phyloP scores from a whole-genome alignment of 163 green algal species.

The Coccomyxa subellipsoidea region DNA sequence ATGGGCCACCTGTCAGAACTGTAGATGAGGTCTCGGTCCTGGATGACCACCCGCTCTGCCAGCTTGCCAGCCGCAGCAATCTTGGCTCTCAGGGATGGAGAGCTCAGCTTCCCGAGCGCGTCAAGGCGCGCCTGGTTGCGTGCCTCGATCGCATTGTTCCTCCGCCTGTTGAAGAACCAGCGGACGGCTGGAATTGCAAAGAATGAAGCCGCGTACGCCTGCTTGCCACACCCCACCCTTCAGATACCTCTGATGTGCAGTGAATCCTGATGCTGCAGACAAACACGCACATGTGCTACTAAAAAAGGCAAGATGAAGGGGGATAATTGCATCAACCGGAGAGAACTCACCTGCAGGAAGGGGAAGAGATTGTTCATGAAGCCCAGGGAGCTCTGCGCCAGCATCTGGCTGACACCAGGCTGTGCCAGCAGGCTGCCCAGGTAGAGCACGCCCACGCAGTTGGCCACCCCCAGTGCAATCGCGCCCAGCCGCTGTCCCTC shows the following conservation, averaged over 20 bases:
- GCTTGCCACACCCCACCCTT: constrained; percentile 37
- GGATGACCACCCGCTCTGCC: constrained; percentile 22
- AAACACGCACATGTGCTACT: no score
- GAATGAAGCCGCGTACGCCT: constrained; percentile 73
- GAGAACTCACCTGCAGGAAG: constrained; percentile 52
- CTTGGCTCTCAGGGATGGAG: constrained; percentile 19
- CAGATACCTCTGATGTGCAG: no score
- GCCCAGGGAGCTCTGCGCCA: constrained; percentile 53
- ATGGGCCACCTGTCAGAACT: constrained; percentile 25
- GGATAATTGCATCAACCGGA: no score
- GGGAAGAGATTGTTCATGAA: constrained; percentile 56
- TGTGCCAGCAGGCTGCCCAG: constrained; percentile 49
- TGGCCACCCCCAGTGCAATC: constrained; percentile 45
- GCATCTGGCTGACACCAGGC: constrained; percentile 28
- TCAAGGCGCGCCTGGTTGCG: constrained; percentile 45
- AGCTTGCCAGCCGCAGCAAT: constrained; percentile 5
- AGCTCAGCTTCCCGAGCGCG: not conserved
- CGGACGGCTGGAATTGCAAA: constrained; percentile 66
- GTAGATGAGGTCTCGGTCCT: constrained; percentile 43
- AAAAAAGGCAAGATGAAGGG: no score
- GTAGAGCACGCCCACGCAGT: constrained; percentile 59
- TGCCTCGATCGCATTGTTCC: constrained; percentile 59
- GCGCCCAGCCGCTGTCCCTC: constrained; percentile 43
- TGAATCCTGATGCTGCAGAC: no score
- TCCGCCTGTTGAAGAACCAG: constrained; percentile 42